Evolutionary conservation across 768 basidiomycete genomes (phyloP).

Genomic region (Auricularia sp.): DNA sequence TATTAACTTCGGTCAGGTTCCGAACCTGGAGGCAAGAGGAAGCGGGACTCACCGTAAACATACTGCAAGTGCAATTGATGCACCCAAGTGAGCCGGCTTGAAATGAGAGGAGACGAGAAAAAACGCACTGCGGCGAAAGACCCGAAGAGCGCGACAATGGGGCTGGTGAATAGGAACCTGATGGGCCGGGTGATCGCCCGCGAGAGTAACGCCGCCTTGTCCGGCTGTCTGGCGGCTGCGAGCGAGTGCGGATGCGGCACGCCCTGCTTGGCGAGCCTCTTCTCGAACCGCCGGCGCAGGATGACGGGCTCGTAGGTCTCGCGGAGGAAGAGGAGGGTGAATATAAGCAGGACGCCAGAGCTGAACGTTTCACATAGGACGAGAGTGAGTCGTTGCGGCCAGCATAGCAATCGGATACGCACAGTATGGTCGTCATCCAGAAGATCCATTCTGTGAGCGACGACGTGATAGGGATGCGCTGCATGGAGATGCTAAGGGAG

Average conservation of each 20-base stretch:
- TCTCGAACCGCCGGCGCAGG: neutral
- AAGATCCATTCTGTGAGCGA: conserved; percentile 4
- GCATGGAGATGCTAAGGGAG: too few relatives aligned
- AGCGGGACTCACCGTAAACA: neutral
- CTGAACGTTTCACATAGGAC: neutral
- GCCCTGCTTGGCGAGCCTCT: neutral
- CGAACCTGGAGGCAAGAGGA: too few relatives aligned
- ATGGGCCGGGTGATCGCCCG: conserved; percentile 5
- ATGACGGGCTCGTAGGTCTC: conserved; percentile 7
- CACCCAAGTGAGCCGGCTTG: too few relatives aligned
- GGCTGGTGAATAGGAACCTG: conserved; percentile 5
- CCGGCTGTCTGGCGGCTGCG: neutral
- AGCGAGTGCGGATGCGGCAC: neutral
- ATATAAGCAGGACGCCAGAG: neutral
- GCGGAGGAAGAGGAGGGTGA: conserved; percentile 1
- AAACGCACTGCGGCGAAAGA: conserved; percentile 2
- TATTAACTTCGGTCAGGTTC: too few relatives aligned
- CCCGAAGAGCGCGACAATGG: conserved; percentile 1
- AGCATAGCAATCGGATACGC: neutral
- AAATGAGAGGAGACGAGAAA: neutral
- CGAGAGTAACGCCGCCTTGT: neutral
- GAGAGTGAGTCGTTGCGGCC: neutral
- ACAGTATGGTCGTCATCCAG: conserved; percentile 4
- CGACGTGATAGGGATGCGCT: neutral
- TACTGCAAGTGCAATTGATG: conserved; percentile 3